Percentiles rank a stretch among this genome's conserved stretches.
phyloP scores from a whole-genome alignment of 805 yeast genomes.

The Torulaspora quercuum region DNA sequence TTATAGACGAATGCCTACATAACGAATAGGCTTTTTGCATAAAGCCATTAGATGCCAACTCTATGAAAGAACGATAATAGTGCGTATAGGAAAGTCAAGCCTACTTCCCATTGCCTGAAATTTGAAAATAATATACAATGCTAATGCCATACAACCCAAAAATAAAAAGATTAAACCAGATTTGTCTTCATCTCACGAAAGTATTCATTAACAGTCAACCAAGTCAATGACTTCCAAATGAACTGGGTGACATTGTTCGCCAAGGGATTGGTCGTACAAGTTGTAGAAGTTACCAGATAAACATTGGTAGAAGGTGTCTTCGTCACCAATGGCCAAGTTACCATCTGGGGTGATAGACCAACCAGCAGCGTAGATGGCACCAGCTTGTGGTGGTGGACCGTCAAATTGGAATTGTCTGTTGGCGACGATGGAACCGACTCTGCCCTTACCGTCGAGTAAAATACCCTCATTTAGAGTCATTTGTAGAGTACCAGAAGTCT shows the following conservation, averaged over 20 bases:
- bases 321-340: slow-evolving; percentile 60
- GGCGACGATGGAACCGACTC: slow-evolving; percentile 77
- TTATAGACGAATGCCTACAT: no score
- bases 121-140: slow-evolving; percentile 16
- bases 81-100: slow-evolving; percentile 6
- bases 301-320: slow-evolving; percentile 68
- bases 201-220: slow-evolving; percentile 58
- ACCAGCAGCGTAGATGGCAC: slow-evolving; percentile 67
- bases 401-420: slow-evolving; percentile 84
- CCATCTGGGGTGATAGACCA: slow-evolving; percentile 56
- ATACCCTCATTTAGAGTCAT: slow-evolving; percentile 51
- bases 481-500: slow-evolving; percentile 49
- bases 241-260: slow-evolving; percentile 61
- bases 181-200: no score
- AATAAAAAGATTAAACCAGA: slow-evolving; percentile 5
- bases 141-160: slow-evolving; percentile 14
- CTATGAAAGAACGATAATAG: slow-evolving; percentile 12
- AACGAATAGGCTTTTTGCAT: slow-evolving; percentile 1
- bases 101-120: slow-evolving; percentile 4
- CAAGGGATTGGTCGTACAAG: slow-evolving; percentile 63
- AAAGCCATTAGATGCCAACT: slow-evolving; percentile 5
- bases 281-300: slow-evolving; percentile 74
- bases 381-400: slow-evolving; percentile 85
- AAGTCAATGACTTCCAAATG: slow-evolving; percentile 57
- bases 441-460: slow-evolving; percentile 56